phyloP scores from a whole-genome alignment of 2,329 filamentous ascomycete species.

The Aspergillus fumigatiaffinis region DNA sequence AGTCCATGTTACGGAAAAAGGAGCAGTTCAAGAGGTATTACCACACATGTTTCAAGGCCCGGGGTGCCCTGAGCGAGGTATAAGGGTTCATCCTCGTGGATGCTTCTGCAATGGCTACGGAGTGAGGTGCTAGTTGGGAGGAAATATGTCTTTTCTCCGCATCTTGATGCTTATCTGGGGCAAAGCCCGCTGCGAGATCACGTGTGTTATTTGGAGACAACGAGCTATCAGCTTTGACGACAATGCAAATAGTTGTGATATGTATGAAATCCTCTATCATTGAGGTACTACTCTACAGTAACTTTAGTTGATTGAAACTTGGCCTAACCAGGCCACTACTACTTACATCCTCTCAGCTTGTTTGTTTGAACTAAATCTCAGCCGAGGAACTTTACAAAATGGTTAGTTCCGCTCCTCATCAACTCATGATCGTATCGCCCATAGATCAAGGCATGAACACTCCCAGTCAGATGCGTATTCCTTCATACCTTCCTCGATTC shows the following conservation, averaged over 20 bases:
- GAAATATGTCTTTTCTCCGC: neutral
- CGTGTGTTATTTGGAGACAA: neutral
- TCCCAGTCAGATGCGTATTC: neutral
- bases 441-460: neutral
- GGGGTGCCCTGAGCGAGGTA: constrained; percentile 4
- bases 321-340: neutral
- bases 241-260: neutral
- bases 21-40: neutral
- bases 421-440: neutral
- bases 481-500: neutral
- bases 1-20: neutral
- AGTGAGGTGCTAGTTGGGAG: neutral
- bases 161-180: neutral
- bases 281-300: neutral
- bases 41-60: constrained; percentile 5
- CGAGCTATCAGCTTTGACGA: neutral
- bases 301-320: neutral
- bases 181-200: neutral
- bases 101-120: neutral
- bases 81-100: constrained; percentile 4
- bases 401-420: neutral
- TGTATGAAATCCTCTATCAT: neutral
- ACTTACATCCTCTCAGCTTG: neutral
- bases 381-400: neutral
- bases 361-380: neutral